Percentiles rank a stretch among this genome's conserved stretches.
phyloP scores from a whole-genome alignment of 495 filamentous ascomycete species.

The Barbatosphaeria neglecta region DNA sequence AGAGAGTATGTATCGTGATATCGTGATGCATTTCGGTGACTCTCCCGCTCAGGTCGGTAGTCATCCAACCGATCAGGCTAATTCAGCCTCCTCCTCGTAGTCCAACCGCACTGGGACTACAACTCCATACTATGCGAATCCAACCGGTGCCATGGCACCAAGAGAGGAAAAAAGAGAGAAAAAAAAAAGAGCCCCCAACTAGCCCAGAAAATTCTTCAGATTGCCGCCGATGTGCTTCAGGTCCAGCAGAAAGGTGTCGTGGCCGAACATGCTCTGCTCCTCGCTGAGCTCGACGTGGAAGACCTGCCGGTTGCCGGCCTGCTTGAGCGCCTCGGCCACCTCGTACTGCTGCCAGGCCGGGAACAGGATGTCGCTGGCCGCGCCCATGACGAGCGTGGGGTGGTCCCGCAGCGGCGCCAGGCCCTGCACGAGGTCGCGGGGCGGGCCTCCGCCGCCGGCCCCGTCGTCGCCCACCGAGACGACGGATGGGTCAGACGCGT shows the following conservation, averaged over 20 bases:
- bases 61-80: no score
- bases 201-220: slow-evolving; percentile 65
- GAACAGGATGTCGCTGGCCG: slow-evolving; percentile 93
- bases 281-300: slow-evolving; percentile 85
- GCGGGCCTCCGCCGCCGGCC: no score
- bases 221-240: slow-evolving; percentile 81
- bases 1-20: no score
- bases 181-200: no score
- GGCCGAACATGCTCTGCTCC: slow-evolving; percentile 84
- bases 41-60: no score
- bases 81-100: no score
- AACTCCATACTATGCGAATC: no score
- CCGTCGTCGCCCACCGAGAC: slow-evolving; percentile 12
- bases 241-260: slow-evolving; percentile 94
- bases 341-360: slow-evolving; percentile 98
- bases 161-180: no score
- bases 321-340: slow-evolving; percentile 71
- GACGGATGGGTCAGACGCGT: slow-evolving; percentile 6
- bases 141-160: no score
- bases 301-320: slow-evolving; percentile 64
- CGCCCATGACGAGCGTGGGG: slow-evolving; percentile 79
- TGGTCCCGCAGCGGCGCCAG: slow-evolving; percentile 59
- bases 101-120: no score
- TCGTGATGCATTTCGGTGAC: no score
- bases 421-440: slow-evolving; percentile 68